Base-by-base conservation (phyloP, 2,329 filamentous ascomycete genomes). In the Xylaria sp. region DNA sequence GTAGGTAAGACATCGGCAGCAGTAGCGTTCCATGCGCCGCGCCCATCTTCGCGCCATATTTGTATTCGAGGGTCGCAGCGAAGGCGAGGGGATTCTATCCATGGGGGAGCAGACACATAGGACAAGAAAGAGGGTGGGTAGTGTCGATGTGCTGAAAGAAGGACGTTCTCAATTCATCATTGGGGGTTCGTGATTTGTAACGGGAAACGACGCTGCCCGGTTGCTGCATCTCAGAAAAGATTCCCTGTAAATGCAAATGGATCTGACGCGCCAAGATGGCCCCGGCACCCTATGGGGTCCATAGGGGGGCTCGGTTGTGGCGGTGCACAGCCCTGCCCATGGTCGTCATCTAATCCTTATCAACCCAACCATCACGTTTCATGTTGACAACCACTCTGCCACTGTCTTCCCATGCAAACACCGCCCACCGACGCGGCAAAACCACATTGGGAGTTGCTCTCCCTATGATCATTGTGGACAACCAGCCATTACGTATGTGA, bases 1-100 rank as follows among this genome's bases (percentile, higher is more conserved):
- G 72, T 92, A 96, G 21, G 85, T 90, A 48, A 89, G 80, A 56
- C 86, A 83, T 40, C 81, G 77, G 76, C 92, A 97, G 79, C 92
- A 97, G 68, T 84, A 87, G 45, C 92, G 88, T 79, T 97, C 92
- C 66, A 90, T 49, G 70, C 81, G 84, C 60, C 89, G 81, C 44
- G 84, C 87, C 78, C 84, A 89, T 66, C 83, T 79, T 64, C 81
- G 81, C 69, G 78, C 73, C 80, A 85, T 85, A 61, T 68, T 77
- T 57, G 85, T 85, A 61, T 68, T 77, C 57, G 63, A 58, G 47
- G 63, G 59, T 56, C 51, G 52, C 19, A 62, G 39, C 56, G 65
- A 59, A 1, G 66, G 62, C 40, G 65, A 64, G 34, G 54, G 53
- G 50, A 53, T 61, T 48, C 52, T 63, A 62, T 61, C 66, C 67